These are phyloP conservation scores for Wallacemonas collosoma DNA, from an alignment of 208 protist species.

Conservation along the genomic window DNA sequence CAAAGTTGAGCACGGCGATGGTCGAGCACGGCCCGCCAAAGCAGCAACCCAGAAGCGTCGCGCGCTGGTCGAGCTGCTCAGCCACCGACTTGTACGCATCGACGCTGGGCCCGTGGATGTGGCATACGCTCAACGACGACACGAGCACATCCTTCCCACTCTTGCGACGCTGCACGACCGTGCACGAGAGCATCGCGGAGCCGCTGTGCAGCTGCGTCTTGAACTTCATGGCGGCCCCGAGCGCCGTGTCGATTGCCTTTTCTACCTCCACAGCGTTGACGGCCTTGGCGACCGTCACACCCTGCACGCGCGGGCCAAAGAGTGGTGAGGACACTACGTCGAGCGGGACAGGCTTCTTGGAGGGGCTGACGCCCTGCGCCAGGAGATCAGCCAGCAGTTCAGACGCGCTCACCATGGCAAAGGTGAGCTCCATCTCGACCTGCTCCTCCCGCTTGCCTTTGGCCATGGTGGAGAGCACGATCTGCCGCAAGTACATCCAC, in stretches of 20 bases:
- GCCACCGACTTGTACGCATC: slow-evolving; percentile 35
- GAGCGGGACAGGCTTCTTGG: slow-evolving; percentile 18
- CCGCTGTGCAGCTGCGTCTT: slow-evolving; percentile 16
- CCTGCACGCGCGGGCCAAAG: slow-evolving; percentile 29
- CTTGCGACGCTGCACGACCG: slow-evolving; percentile 34
- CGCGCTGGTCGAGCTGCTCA: slow-evolving; percentile 19
- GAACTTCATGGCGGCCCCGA: slow-evolving; percentile 20
- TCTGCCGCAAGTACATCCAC: slow-evolving; percentile 41
- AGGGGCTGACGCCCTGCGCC: slow-evolving; percentile 1
- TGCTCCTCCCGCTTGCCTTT: slow-evolving; percentile 26
- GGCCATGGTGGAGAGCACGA: slow-evolving; percentile 31
- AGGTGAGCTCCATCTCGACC: slow-evolving; percentile 38
- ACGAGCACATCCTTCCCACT: slow-evolving; percentile 40
- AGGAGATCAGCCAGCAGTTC: slow-evolving; percentile 37
- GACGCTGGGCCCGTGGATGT: slow-evolving; percentile 28
- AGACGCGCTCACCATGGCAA: slow-evolving; percentile 27
- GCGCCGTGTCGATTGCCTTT: slow-evolving; percentile 28
- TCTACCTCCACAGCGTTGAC: slow-evolving; percentile 25
- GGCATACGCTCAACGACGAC: slow-evolving; percentile 31
- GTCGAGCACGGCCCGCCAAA: slow-evolving; percentile 48
- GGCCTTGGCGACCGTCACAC: slow-evolving; percentile 1
- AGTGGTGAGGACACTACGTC: slow-evolving; percentile 41
- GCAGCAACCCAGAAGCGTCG: slow-evolving; percentile 30
- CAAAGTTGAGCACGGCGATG: slow-evolving; percentile 33
- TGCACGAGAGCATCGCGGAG: slow-evolving; percentile 34